These are phyloP conservation scores for Naganishia albida DNA, from an alignment of 1,284 basidiomycete genomes.

Conservation along the genomic window DNA sequence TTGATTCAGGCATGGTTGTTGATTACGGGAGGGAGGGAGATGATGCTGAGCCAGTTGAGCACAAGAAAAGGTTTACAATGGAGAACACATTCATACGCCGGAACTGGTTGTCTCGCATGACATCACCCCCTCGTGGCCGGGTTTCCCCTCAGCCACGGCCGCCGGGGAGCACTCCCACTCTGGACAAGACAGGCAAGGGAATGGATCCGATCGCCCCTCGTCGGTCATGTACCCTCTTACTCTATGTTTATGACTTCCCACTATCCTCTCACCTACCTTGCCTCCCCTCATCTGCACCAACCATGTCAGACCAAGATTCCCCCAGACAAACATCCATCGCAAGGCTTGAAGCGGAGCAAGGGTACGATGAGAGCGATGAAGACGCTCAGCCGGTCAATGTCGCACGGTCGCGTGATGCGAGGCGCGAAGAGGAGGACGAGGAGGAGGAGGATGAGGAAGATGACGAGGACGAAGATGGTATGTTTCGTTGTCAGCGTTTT, in stretches of 20 bases:
- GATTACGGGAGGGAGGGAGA: too few species aligned
- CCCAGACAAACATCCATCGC: conserved; percentile 34
- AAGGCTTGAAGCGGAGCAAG: conserved; percentile 38
- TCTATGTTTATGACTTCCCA: too few species aligned
- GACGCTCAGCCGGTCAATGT: conserved; percentile 36
- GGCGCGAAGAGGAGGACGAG: conserved; percentile 37
- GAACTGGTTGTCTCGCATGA: too few species aligned
- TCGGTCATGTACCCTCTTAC: too few species aligned
- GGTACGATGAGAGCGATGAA: conserved; percentile 35
- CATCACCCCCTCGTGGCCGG: too few species aligned
- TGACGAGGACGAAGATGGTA: conserved; percentile 41
- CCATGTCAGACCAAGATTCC: conserved; percentile 40
- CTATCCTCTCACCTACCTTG: too few species aligned
- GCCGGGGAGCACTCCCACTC: background rate
- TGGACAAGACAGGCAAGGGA: too few species aligned
- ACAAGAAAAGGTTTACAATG: too few species aligned
- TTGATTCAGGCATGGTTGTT: conserved; percentile 31
- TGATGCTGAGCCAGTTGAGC: too few species aligned
- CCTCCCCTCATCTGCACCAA: conserved; percentile 2
- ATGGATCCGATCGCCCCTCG: too few species aligned
- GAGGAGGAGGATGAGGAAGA: conserved; percentile 38
- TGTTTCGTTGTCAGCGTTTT: conserved; percentile 14
- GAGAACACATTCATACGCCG: too few species aligned
- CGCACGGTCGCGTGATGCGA: conserved; percentile 31
- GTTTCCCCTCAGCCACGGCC: background rate